Evolutionary conservation across 2,329 filamentous ascomycete species (phyloP).

Genomic region (Leptographium radiaticola): DNA sequence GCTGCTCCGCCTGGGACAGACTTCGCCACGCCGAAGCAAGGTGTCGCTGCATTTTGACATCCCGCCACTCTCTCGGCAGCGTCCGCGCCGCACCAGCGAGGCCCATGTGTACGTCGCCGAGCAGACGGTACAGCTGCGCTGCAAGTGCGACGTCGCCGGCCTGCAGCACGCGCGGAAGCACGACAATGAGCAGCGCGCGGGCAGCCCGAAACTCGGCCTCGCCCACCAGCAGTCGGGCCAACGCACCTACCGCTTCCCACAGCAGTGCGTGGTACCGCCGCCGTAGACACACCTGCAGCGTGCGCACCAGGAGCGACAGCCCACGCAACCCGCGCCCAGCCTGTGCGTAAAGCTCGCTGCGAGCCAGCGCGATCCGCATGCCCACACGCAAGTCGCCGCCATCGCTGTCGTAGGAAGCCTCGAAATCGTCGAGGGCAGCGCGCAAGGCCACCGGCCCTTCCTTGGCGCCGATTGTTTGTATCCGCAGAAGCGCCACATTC

Average conservation of each 20-base stretch:
- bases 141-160: constrained; percentile 48
- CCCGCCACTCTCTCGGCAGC: not conserved
- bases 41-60: constrained; percentile 2
- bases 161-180: constrained; percentile 67
- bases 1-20: constrained; percentile 5
- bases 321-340: constrained; percentile 59
- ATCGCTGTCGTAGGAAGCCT: constrained; percentile 10
- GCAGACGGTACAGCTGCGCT: constrained; percentile 53
- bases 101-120: constrained; percentile 71
- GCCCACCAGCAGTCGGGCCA: constrained; percentile 56
- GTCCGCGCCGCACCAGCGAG: constrained; percentile 39
- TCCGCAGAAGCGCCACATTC: constrained; percentile 35
- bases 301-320: constrained; percentile 64
- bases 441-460: constrained; percentile 11
- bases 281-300: constrained; percentile 59
- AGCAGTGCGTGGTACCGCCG: constrained; percentile 55
- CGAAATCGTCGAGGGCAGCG: constrained; percentile 26
- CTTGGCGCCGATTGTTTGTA: constrained; percentile 35
- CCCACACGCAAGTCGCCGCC: constrained; percentile 42
- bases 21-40: constrained; percentile 8
- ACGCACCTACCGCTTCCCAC: constrained; percentile 56
- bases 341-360: constrained; percentile 56
- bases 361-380: constrained; percentile 52
- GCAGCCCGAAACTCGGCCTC: constrained; percentile 60
- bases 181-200: constrained; percentile 47